Percentiles rank a stretch among this genome's conserved stretches.
These are phyloP conservation scores for Rhododendron simsii DNA, from an alignment of 148 eudicot genomes.

Conservation along the genomic window DNA sequence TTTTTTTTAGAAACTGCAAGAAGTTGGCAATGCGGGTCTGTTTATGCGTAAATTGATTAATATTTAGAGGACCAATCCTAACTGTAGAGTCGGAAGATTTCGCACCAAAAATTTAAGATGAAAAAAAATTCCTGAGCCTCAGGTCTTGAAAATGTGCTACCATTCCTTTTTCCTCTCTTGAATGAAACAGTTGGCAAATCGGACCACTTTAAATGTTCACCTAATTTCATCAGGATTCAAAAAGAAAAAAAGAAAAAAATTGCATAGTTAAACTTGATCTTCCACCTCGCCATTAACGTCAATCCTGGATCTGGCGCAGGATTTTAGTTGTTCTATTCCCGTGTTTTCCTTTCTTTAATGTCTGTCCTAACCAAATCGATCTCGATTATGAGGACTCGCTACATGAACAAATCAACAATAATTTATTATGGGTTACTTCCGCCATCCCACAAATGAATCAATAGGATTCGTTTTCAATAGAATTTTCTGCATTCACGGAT, in stretches of 20 bases:
- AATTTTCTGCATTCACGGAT: not conserved
- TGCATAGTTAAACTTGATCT: not conserved
- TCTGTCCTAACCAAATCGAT: not conserved
- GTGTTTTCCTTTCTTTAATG: not conserved
- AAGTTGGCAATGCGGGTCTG: no score
- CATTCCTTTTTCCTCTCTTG: no score
- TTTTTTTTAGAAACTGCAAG: no score
- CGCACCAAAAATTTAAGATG: not conserved
- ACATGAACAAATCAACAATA: no score
- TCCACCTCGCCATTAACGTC: not conserved
- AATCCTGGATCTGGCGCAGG: not conserved
- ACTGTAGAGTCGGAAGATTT: not conserved
- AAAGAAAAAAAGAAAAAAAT: not conserved
- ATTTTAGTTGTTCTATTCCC: not conserved
- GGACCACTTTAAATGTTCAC: not conserved
- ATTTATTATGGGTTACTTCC: no score
- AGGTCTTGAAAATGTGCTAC: not conserved
- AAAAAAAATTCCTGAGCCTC: not conserved
- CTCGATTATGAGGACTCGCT: not conserved
- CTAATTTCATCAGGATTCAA: not conserved
- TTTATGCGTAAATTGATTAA: not conserved
- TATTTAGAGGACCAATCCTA: no score
- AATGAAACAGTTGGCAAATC: not conserved
- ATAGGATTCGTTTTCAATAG: not conserved
- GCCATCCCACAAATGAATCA: no score